Base-by-base conservation (phyloP, 495 filamentous ascomycete species). In the Cryomyces minteri region DNA sequence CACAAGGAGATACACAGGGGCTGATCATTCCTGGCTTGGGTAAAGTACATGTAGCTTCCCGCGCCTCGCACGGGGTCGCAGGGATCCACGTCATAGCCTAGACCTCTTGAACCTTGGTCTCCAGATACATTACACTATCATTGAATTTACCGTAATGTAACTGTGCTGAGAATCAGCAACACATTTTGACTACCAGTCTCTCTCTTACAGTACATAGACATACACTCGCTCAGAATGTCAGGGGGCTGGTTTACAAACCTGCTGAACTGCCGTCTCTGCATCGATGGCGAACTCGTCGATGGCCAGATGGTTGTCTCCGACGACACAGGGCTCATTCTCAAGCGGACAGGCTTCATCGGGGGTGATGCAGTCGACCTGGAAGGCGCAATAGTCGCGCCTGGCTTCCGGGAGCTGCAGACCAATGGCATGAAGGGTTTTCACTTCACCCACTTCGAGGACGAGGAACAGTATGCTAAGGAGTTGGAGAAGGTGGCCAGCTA, bases 361-460 rank as follows among this genome's bases (percentile, higher is more conserved):
- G 48, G 48, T 4, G 51, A 62, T 48, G 51, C 55, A 47, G 33
- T 61, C 12, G 52, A 63, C 45, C 63, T 74, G 5, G 66, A 71
- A 40, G 59, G 52, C 33, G 54, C 44, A 8, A 62, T 65, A 39
- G 48, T 65, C 14, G 59, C 61, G 1, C 61, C 62, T 28, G 62
- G 62, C 11, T 63, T 61, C 45, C 48, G 64, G 31, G 62, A 65
- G 46, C 46, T 65, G 11, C 62, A 65, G 40, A 62, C 62, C 3
- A 65, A 65, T 40, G 62, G 62, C 31, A 45, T 57, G 4, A 56
- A 57, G 43, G 62, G 62, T 12, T 65, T 65, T 41, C 62, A 65
- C 50, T 65, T 63, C 46, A 63, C 62, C 2, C 57, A 62, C 40
- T 64, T 61, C 39, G 48, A 58, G 25, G 52, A 63, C 33, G 47